Conservation (phyloP, 192 early-diverging fungal species). For the Linnemannia elongata region DNA sequence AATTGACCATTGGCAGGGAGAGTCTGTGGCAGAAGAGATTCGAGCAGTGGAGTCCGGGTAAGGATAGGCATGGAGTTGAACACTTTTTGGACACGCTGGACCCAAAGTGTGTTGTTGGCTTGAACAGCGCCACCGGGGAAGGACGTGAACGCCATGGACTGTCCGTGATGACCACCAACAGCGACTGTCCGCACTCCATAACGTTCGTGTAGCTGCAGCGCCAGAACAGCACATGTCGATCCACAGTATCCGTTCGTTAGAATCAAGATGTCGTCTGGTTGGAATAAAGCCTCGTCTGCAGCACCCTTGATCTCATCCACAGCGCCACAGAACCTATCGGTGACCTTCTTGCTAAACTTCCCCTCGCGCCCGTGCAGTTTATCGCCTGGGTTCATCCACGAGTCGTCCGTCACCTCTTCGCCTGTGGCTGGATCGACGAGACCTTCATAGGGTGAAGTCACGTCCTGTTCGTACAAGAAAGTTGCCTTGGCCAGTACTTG, state of each 20-base stretch:
- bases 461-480: slow-evolving; percentile 9
- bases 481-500: slow-evolving; percentile 42
- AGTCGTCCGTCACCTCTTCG: slow-evolving; percentile 10
- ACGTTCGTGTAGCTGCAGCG: slow-evolving; percentile 42
- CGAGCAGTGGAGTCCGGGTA: neutral
- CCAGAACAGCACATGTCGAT: slow-evolving; percentile 48
- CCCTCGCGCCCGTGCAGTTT: slow-evolving; percentile 27
- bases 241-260: slow-evolving; percentile 55
- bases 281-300: slow-evolving; percentile 17
- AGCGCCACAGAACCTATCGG: slow-evolving; percentile 28
- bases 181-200: slow-evolving; percentile 41
- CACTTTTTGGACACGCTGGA: slow-evolving; percentile 11
- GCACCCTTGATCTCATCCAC: slow-evolving; percentile 24
- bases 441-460: slow-evolving; percentile 32
- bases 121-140: slow-evolving; percentile 56
- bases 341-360: slow-evolving; percentile 23
- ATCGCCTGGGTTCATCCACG: slow-evolving; percentile 39
- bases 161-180: slow-evolving; percentile 42
- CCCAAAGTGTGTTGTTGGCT: slow-evolving; percentile 47
- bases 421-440: slow-evolving; percentile 43
- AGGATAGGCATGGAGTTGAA: neutral
- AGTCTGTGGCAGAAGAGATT: slow-evolving; percentile 5
- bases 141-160: slow-evolving; percentile 44
- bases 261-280: slow-evolving; percentile 33
- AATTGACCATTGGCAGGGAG: slow-evolving; percentile 48